These are phyloP conservation scores for Ephemerocybe angulata DNA, from an alignment of 768 basidiomycete genomes.

Conservation along the genomic window DNA sequence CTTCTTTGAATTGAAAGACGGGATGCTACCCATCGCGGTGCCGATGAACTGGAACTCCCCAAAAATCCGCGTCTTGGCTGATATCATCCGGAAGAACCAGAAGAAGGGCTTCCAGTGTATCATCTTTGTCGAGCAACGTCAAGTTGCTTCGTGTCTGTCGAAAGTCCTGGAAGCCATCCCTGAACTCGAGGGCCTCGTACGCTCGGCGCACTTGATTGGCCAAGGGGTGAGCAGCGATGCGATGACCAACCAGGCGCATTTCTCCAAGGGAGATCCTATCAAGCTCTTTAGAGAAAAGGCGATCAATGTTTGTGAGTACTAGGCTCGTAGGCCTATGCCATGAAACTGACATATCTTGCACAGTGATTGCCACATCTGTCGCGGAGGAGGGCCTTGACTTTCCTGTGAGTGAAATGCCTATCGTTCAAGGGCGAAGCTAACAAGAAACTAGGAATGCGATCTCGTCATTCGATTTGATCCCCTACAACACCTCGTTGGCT, in stretches of 20 bases:
- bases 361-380: conserved; percentile 80
- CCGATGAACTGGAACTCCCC: conserved; percentile 67
- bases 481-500: conserved; percentile 78
- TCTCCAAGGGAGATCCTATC: conserved; percentile 57
- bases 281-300: conserved; percentile 59
- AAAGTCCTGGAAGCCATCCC: conserved; percentile 60
- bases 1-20: conserved; percentile 39
- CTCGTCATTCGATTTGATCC: conserved; percentile 84
- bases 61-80: conserved; percentile 62
- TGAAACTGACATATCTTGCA: conserved; percentile 8
- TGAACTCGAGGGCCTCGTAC: conserved; percentile 52
- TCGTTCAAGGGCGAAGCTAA: not conserved
- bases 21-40: conserved; percentile 38
- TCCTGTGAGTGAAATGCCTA: conserved; percentile 44
- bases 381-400: conserved; percentile 94
- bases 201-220: conserved; percentile 66
- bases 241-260: conserved; percentile 34
- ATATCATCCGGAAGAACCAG: conserved; percentile 54
- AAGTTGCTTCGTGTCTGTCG: conserved; percentile 69
- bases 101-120: conserved; percentile 70
- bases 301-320: conserved; percentile 69
- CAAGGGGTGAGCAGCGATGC: conserved; percentile 52
- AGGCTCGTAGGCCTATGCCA: too few species aligned
- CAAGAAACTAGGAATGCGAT: conserved; percentile 64
- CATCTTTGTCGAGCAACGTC: conserved; percentile 84